Conservation (phyloP, 2,329 filamentous ascomycete genomes). For the Colletotrichum sp. region DNA sequence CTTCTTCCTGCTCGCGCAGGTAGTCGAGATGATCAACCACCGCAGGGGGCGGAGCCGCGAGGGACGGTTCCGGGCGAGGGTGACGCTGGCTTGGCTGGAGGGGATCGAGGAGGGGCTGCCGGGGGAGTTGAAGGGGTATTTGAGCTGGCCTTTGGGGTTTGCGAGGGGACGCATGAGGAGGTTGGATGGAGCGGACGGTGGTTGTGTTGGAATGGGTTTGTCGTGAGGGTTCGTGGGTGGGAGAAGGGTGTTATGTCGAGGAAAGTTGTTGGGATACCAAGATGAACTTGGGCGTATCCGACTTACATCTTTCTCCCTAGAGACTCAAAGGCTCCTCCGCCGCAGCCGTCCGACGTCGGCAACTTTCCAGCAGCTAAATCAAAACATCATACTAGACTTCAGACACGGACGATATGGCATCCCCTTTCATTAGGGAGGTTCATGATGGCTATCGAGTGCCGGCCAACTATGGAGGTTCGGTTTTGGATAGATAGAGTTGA, state of each 20-base stretch:
- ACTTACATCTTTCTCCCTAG: neutral
- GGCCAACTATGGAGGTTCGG: accelerated
- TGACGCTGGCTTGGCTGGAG: constrained; percentile 43
- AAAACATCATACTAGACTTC: neutral
- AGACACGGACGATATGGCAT: neutral
- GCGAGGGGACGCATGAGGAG: constrained; percentile 18
- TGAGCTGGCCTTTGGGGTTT: constrained; percentile 35
- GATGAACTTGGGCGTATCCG: neutral
- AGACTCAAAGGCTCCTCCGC: neutral
- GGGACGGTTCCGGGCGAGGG: constrained; percentile 26
- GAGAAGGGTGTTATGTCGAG: accelerated
- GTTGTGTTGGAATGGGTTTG: accelerated
- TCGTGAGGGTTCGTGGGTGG: neutral
- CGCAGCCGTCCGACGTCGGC: no score
- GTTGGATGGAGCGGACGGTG: accelerated
- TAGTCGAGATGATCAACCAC: constrained; percentile 22
- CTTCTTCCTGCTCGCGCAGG: constrained; percentile 36
- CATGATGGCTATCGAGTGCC: no score
- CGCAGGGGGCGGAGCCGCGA: constrained; percentile 18
- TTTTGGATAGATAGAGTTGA: neutral
- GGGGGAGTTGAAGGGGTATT: constrained; percentile 32
- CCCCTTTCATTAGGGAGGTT: no score
- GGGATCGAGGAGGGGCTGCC: constrained; percentile 36
- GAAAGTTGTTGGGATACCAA: accelerated
- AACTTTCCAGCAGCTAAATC: neutral